Percentiles rank a stretch among this genome's conserved stretches.
Evolutionary conservation across 768 basidiomycete genomes (phyloP).

Genomic region (Pulveroboletus sp.): DNA sequence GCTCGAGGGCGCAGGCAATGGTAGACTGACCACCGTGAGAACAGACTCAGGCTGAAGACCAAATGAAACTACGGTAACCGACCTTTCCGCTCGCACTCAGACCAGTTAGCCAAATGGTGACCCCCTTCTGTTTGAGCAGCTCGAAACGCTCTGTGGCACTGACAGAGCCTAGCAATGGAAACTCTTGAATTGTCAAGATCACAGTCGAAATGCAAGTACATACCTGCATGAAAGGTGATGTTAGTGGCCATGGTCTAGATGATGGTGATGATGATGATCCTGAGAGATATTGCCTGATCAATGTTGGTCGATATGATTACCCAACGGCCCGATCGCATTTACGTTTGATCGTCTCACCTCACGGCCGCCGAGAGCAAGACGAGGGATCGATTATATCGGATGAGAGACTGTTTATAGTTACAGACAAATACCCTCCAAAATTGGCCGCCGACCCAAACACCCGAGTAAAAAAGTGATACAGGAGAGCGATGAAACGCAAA

Average conservation of each 20-base stretch:
- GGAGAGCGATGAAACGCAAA: neutral
- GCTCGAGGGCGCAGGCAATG: slow-evolving; percentile 94
- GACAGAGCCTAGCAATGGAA: slow-evolving; percentile 61
- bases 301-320: too few species aligned
- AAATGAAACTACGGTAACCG: slow-evolving; percentile 6
- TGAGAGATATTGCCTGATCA: too few species aligned
- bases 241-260: slow-evolving; percentile 38
- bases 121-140: slow-evolving; percentile 76
- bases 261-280: neutral
- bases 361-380: too few species aligned
- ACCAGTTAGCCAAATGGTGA: slow-evolving; percentile 96
- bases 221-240: slow-evolving; percentile 71
- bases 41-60: neutral
- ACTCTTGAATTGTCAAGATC: neutral
- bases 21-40: slow-evolving; percentile 63
- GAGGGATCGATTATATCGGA: too few species aligned
- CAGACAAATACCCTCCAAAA: too few species aligned
- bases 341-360: too few species aligned
- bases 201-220: neutral
- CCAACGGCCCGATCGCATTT: too few species aligned
- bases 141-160: slow-evolving; percentile 60
- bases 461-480: slow-evolving; percentile 5
- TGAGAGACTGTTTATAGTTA: too few species aligned
- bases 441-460: neutral
- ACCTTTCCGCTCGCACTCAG: slow-evolving; percentile 96